Evolutionary conservation across 179 eudicot genomes (phyloP).

Genomic region (Drosera spatulata): DNA sequence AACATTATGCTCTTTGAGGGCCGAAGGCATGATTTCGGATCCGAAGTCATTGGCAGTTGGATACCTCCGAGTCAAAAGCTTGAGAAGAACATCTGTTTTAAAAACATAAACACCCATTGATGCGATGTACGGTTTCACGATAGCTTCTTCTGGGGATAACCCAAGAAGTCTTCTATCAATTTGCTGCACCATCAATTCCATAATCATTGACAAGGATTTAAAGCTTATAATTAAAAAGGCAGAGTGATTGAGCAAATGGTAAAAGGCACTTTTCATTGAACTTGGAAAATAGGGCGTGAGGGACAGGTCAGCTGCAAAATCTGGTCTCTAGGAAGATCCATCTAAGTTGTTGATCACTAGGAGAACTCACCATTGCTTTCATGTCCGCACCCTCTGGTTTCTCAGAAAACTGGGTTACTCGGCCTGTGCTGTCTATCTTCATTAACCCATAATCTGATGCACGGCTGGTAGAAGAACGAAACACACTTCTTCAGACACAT

Average conservation of each 20-base stretch:
- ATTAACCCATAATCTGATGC: constrained; percentile 67
- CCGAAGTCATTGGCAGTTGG: constrained; percentile 24
- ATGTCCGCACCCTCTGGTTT: constrained; percentile 70
- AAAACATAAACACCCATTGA: constrained; percentile 97
- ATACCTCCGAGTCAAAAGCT: constrained; percentile 33
- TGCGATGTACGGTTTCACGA: constrained; percentile 67
- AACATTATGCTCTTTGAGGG: constrained; percentile 57
- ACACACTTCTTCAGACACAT: too few relatives aligned
- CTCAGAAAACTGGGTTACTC: constrained; percentile 56
- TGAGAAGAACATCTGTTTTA: constrained; percentile 63
- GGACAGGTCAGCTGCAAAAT: too few relatives aligned
- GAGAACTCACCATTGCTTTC: constrained; percentile 59
- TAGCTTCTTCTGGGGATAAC: constrained; percentile 50
- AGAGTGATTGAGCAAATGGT: too few relatives aligned
- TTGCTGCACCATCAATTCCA: constrained; percentile 29
- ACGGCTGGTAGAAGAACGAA: constrained; percentile 36
- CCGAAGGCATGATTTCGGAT: constrained; percentile 34
- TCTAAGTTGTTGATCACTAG: neutral
- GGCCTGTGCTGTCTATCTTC: constrained; percentile 33
- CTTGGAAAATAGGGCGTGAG: too few relatives aligned
- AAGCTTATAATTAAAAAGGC: too few relatives aligned
- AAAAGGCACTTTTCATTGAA: too few relatives aligned
- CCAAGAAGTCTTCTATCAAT: constrained; percentile 85
- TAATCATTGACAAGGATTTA: too few relatives aligned
- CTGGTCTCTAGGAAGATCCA: neutral